Evolutionary conservation across 257 asterid genomes (phyloP).

Genomic region (Solanum raphanifolium): DNA sequence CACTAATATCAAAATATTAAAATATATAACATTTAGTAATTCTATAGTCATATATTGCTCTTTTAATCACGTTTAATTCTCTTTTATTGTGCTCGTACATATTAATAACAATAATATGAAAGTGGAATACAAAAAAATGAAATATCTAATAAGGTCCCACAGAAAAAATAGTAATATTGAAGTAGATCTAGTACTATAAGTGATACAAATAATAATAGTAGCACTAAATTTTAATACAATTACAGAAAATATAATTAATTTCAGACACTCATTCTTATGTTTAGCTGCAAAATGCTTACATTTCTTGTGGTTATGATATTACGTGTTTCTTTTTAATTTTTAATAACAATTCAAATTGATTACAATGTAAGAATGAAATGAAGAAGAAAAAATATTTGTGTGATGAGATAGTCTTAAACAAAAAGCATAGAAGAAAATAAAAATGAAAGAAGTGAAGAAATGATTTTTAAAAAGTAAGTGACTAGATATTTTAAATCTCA

Average conservation of each 20-base stretch:
- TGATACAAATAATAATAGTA: not conserved
- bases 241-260: no score
- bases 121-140: not conserved
- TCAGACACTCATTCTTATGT: not conserved
- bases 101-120: not conserved
- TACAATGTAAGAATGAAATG: not conserved
- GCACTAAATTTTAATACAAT: no score
- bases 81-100: not conserved
- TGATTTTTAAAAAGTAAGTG: not conserved
- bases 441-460: not conserved
- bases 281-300: not conserved
- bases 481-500: no score
- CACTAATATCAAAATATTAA: no score
- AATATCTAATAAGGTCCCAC: not conserved
- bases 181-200: no score
- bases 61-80: not conserved
- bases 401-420: not conserved
- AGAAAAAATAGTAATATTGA: not conserved
- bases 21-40: not conserved
- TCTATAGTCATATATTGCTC: not conserved
- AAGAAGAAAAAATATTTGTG: not conserved
- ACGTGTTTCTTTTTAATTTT: no score
- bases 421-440: not conserved
- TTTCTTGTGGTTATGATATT: no score
- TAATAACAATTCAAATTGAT: not conserved